A percentile compares a stretch with the other conserved stretches of the same genome.
Evolutionary conservation across 257 asterid species (phyloP).

Genomic region (Ehretia macrophylla): DNA sequence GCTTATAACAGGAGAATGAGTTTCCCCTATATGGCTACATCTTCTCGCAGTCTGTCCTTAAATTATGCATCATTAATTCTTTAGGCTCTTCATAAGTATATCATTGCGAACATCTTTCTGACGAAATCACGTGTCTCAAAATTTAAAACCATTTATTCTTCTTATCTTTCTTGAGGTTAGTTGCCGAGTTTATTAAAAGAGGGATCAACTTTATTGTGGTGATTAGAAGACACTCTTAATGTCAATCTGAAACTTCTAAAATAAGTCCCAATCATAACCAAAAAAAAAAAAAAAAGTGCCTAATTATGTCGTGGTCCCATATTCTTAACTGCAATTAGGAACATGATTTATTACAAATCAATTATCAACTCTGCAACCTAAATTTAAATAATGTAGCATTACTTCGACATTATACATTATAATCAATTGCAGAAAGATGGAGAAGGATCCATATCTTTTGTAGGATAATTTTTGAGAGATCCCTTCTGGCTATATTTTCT

Average conservation of each 20-base stretch:
- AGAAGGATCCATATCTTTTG: no score
- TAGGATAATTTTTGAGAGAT: no score
- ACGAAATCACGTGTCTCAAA: no score
- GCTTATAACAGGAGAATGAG: constrained; percentile 1
- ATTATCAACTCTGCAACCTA: not conserved
- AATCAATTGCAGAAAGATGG: no score
- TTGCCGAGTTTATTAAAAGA: no score
- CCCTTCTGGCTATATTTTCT: no score
- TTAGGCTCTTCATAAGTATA: not conserved
- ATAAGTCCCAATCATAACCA: no score
- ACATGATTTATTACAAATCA: not conserved
- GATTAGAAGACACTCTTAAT: no score
- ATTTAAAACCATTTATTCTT: no score
- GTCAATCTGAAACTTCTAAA: no score
- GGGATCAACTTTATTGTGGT: no score
- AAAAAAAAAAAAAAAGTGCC: constrained; percentile 10
- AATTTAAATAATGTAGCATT: not conserved
- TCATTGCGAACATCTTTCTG: constrained; percentile 11
- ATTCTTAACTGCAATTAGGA: not conserved
- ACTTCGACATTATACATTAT: not conserved
- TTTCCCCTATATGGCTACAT: constrained; percentile 3
- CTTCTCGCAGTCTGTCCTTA: not conserved
- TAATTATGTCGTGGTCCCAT: not conserved
- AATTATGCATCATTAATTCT: not conserved
- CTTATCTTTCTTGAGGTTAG: no score